Conservation (phyloP, 331 rosid species). For the Prunus yedoensis region DNA sequence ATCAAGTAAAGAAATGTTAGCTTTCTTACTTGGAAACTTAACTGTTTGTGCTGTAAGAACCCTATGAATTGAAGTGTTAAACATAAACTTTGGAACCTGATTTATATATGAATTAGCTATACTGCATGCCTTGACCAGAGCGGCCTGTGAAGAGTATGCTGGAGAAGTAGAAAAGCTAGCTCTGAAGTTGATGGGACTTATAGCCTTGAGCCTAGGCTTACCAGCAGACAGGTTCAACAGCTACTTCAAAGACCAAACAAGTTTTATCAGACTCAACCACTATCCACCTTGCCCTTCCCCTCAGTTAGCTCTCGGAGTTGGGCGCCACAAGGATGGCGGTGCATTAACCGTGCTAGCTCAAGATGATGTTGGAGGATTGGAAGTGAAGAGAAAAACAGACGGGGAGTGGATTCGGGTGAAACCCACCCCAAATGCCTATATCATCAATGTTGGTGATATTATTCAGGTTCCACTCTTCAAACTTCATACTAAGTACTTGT, state of each 20-base stretch:
- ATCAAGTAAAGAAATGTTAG: no score
- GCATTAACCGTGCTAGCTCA: conserved; percentile 69
- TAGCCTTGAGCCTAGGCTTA: conserved; percentile 62
- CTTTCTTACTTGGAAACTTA: no score
- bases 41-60: no score
- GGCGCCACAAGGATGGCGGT: conserved; percentile 69
- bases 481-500: not conserved
- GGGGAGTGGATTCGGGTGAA: conserved; percentile 55
- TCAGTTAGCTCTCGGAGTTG: conserved; percentile 63
- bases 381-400: conserved; percentile 58
- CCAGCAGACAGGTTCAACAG: conserved; percentile 36
- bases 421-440: conserved; percentile 55
- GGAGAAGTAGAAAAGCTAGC: conserved; percentile 57
- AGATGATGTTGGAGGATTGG: conserved; percentile 68
- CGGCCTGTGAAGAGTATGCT: conserved; percentile 51
- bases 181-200: conserved; percentile 54
- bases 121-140: conserved; percentile 22
- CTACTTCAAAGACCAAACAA: conserved; percentile 55
- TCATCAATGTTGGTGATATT: conserved; percentile 59
- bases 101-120: not conserved
- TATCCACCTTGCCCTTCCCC: conserved; percentile 71
- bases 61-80: no score
- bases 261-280: conserved; percentile 48
- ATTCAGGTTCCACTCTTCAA: conserved; percentile 30
- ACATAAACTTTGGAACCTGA: not conserved